These are phyloP conservation scores for Penicillium corylophilum DNA, from an alignment of 2,329 filamentous ascomycete genomes.

Conservation along the genomic window DNA sequence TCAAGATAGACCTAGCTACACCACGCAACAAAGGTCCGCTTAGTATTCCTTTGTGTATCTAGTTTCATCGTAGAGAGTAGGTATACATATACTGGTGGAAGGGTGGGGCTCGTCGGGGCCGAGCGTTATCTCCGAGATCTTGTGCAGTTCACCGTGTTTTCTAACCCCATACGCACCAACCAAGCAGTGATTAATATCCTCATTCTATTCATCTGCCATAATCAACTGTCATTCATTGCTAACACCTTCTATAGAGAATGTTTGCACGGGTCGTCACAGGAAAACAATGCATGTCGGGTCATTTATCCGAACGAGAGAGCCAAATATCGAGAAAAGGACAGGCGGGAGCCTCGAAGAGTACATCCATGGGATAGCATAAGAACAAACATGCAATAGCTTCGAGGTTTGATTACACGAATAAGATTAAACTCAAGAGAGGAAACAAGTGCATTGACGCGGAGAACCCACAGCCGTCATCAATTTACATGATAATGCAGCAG, in stretches of 20 bases:
- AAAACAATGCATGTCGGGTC: constrained; percentile 2
- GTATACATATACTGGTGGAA: no score
- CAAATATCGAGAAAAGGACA: neutral
- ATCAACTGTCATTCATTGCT: neutral
- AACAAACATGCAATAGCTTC: constrained; percentile 8
- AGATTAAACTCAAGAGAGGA: constrained; percentile 8
- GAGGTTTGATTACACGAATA: constrained; percentile 16
- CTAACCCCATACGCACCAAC: neutral
- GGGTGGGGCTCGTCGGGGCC: neutral
- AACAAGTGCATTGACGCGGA: neutral
- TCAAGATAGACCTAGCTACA: no score
- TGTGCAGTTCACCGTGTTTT: neutral
- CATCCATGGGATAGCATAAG: constrained; percentile 4
- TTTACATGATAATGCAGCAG: constrained; percentile 68
- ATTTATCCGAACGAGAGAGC: constrained; percentile 1
- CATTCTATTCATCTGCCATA: neutral
- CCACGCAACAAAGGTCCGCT: no score
- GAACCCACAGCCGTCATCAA: neutral
- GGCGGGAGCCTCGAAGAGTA: constrained; percentile 2
- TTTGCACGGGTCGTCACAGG: neutral
- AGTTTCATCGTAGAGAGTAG: no score
- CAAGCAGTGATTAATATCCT: neutral
- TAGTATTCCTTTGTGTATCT: no score
- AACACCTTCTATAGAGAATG: constrained; percentile 1
- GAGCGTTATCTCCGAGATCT: neutral